Conservation (phyloP, 1,284 basidiomycete species). For the Sutorius eximius region DNA sequence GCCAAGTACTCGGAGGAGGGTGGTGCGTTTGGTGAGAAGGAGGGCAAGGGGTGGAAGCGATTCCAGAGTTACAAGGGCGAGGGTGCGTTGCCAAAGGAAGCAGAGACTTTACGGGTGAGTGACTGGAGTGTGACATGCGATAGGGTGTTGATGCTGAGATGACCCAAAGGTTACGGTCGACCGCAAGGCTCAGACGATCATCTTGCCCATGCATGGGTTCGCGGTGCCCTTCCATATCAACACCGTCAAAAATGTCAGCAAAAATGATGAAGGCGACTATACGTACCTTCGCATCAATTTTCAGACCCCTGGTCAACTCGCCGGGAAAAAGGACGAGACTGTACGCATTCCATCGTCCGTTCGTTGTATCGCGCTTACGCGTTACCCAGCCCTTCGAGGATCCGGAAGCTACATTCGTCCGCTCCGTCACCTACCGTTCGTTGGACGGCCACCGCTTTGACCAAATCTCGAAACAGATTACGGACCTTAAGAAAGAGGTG, state of each 20-base stretch:
- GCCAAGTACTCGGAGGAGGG: slow-evolving; percentile 82
- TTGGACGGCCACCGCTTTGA: slow-evolving; percentile 89
- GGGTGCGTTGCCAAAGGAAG: slow-evolving; percentile 80
- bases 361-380: slow-evolving; percentile 6
- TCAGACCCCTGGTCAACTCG: slow-evolving; percentile 96
- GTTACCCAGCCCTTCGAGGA: slow-evolving; percentile 86
- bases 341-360: slow-evolving; percentile 32
- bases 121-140: not conserved
- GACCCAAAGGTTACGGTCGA: slow-evolving; percentile 83
- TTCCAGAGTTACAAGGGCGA: slow-evolving; percentile 98
- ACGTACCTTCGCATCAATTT: slow-evolving; percentile 97
- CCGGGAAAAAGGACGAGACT: slow-evolving; percentile 98
- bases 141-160: slow-evolving; percentile 5
- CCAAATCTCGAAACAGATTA: slow-evolving; percentile 88
- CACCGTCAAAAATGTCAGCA: slow-evolving; percentile 97
- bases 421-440: slow-evolving; percentile 93
- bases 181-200: slow-evolving; percentile 84
- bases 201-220: slow-evolving; percentile 93
- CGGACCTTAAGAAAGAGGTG: slow-evolving; percentile 93
- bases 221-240: slow-evolving; percentile 99
- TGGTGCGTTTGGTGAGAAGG: slow-evolving; percentile 68
- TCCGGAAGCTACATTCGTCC: slow-evolving; percentile 94
- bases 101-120: slow-evolving; percentile 73
- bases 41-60: slow-evolving; percentile 90
- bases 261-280: slow-evolving; percentile 95